A percentile compares a stretch with the other conserved stretches of the same genome.
phyloP scores from a whole-genome alignment of 371 early-diverging fungal species.

The Apophysomyces ossiformis region DNA sequence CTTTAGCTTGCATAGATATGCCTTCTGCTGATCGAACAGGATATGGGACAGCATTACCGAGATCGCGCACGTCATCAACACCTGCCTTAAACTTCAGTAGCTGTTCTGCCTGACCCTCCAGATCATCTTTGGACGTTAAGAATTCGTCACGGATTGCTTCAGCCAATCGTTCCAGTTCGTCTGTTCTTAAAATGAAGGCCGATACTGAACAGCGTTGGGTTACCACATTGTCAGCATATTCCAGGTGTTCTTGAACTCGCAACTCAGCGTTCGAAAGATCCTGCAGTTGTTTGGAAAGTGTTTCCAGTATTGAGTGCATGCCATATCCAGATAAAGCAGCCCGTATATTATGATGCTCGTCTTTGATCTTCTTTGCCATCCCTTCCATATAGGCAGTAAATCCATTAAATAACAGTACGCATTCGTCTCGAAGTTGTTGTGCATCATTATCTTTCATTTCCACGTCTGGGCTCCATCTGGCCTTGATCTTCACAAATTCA shows the following conservation, averaged over 20 bases:
- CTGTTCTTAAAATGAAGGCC: conserved; percentile 21
- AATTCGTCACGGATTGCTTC: conserved; percentile 39
- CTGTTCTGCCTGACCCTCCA: conserved; percentile 1
- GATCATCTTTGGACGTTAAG: conserved; percentile 14
- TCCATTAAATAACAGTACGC: conserved; percentile 11
- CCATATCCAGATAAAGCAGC: conserved; percentile 13
- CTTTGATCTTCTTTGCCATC: conserved; percentile 8
- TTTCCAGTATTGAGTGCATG: conserved; percentile 31
- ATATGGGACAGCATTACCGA: conserved; percentile 18
- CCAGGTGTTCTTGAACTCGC: conserved; percentile 18
- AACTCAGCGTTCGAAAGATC: conserved; percentile 21
- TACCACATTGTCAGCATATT: conserved; percentile 29
- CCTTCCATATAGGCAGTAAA: not conserved
- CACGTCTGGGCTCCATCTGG: conserved; percentile 36
- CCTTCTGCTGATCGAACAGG: conserved; percentile 36
- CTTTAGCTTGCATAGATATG: conserved; percentile 29
- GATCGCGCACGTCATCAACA: conserved; percentile 11
- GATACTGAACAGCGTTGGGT: conserved; percentile 28
- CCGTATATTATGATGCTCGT: conserved; percentile 13
- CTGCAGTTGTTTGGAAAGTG: conserved; percentile 31
- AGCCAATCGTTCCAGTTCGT: conserved; percentile 33
- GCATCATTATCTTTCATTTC: conserved; percentile 28
- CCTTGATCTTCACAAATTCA: conserved; percentile 38
- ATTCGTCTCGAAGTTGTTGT: conserved; percentile 22
- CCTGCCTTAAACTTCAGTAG: conserved; percentile 24